phyloP scores from a whole-genome alignment of 441 rosid species.

The Adansonia grandidieri region DNA sequence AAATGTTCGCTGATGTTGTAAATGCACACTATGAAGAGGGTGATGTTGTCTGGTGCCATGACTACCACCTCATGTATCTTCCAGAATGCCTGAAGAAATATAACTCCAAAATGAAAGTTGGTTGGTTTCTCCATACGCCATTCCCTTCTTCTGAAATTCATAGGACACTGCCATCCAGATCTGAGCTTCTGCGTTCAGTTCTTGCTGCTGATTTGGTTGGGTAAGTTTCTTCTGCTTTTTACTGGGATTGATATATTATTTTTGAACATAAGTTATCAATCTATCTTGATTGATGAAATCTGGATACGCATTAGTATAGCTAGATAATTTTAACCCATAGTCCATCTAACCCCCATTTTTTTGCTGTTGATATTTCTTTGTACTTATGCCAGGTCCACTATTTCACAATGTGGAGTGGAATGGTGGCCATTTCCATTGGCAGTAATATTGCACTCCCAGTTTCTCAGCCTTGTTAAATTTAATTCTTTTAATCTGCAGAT shows the following conservation, averaged over 20 bases:
- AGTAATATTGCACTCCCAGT: neutral
- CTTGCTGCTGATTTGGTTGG: conserved; percentile 98
- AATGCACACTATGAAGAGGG: conserved; percentile 92
- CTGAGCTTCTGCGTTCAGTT: conserved; percentile 89
- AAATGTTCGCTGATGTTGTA: conserved; percentile 99
- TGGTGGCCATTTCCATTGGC: neutral
- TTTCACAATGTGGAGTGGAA: conserved; percentile 3
- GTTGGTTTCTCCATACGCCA: conserved; percentile 99
- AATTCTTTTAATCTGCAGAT: neutral
- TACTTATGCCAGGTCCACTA: conserved; percentile 1
- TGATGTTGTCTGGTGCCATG: conserved; percentile 99
- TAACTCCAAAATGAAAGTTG: conserved; percentile 88
- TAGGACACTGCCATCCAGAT: conserved; percentile 93
- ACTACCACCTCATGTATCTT: conserved; percentile 97
- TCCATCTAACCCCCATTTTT: neutral
- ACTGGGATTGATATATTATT: neutral
- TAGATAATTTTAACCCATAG: neutral
- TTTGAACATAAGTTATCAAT: conserved; percentile 6
- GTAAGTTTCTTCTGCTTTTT: conserved; percentile 49
- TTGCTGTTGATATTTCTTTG: conserved; percentile 12
- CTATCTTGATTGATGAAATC: conserved; percentile 4
- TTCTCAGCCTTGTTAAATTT: conserved; percentile 16
- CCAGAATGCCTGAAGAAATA: conserved; percentile 90
- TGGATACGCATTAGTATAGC: conserved; percentile 4
- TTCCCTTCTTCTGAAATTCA: conserved; percentile 99